A percentile compares a stretch with the other conserved stretches of the same genome.
Evolutionary conservation across 441 rosid genomes (phyloP).

Genomic region (Capsella rubella): DNA sequence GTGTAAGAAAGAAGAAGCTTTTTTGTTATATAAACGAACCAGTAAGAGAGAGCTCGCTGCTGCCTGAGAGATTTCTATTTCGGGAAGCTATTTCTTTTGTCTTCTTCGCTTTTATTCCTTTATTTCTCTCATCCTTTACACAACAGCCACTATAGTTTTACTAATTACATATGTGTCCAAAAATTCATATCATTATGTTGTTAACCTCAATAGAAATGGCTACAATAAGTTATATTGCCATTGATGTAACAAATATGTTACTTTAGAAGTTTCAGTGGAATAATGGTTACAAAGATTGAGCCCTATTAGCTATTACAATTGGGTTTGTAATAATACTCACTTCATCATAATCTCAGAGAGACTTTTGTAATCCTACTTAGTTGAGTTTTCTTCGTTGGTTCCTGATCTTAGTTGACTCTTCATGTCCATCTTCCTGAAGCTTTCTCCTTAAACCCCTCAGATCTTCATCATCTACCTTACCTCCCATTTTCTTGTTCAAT

Average conservation of each 20-base stretch:
- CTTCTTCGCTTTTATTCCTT: not conserved
- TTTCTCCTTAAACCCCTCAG: conserved; percentile 65
- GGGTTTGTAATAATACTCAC: not conserved
- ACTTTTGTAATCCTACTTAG: conserved; percentile 12
- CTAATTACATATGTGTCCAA: not conserved
- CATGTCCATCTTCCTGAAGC: conserved; percentile 51
- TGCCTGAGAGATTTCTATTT: conserved; percentile 12
- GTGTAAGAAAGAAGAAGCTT: not conserved
- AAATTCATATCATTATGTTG: not conserved
- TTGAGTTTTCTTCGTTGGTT: conserved; percentile 52
- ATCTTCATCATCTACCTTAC: conserved; percentile 64
- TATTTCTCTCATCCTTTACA: not conserved
- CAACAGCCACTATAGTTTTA: not conserved
- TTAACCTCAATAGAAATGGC: not conserved
- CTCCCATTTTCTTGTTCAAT: conserved; percentile 61
- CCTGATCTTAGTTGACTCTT: conserved; percentile 42
- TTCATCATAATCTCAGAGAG: conserved; percentile 4
- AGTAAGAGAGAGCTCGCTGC: not conserved
- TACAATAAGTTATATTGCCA: not conserved
- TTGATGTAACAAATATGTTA: not conserved
- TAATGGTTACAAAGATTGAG: not conserved
- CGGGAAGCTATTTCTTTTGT: conserved; percentile 17
- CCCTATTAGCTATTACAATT: not conserved
- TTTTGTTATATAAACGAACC: not conserved
- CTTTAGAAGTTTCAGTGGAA: not conserved